phyloP scores from a whole-genome alignment of 176 grass and related monocot genomes.

The Hyparrhenia diplandra region DNA sequence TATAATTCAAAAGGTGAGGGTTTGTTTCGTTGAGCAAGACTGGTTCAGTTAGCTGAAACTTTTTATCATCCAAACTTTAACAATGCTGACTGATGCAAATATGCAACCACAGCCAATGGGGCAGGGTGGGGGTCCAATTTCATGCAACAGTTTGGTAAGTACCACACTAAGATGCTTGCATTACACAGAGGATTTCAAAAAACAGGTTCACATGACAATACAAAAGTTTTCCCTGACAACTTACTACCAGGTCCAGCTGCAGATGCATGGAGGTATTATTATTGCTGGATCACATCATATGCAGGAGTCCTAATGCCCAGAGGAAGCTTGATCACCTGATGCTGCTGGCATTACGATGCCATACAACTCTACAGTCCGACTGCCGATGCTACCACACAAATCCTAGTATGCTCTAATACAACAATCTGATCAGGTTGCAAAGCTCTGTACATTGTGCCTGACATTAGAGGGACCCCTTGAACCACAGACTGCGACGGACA shows the following conservation, averaged over 20 bases:
- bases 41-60: background rate
- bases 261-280: constrained; percentile 26
- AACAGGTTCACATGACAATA: background rate
- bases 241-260: constrained; percentile 9
- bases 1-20: background rate
- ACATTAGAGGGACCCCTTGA: constrained; percentile 12
- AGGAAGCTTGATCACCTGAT: constrained; percentile 25
- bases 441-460: constrained; percentile 46
- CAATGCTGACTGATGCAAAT: background rate
- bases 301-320: constrained; percentile 17
- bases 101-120: background rate
- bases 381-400: constrained; percentile 19
- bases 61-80: background rate
- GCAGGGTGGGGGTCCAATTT: background rate
- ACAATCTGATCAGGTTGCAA: constrained; percentile 43
- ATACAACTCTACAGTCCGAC: constrained; percentile 17
- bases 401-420: constrained; percentile 36
- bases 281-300: background rate
- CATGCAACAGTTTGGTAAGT: background rate
- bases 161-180: constrained; percentile 12
- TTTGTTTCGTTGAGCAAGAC: background rate
- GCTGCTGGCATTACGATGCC: constrained; percentile 3
- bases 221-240: constrained; percentile 13
- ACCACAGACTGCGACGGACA: constrained; percentile 24
- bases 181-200: background rate